phyloP scores from a whole-genome alignment of 352 stramenopile genomes.

The Pythium oligandrum region DNA sequence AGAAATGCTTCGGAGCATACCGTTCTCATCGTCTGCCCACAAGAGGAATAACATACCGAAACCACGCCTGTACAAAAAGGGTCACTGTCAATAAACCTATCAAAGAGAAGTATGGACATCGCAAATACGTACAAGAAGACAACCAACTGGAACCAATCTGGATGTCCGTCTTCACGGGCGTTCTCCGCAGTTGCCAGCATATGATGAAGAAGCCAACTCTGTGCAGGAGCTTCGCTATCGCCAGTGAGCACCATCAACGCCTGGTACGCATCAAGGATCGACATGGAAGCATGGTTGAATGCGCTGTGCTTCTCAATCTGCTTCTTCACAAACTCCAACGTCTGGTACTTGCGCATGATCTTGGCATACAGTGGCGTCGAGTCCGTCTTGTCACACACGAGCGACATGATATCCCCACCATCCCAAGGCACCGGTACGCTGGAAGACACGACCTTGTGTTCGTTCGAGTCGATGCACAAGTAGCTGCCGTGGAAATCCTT shows the following conservation, averaged over 20 bases:
- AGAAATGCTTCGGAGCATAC: conserved; percentile 61
- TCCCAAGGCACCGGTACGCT: conserved; percentile 63
- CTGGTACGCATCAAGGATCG: conserved; percentile 53
- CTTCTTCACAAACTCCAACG: conserved; percentile 34
- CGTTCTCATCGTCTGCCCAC: conserved; percentile 69
- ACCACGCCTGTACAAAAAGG: conserved; percentile 28
- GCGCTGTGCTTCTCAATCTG: conserved; percentile 40
- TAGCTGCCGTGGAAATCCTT: conserved; percentile 78
- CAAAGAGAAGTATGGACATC: neutral
- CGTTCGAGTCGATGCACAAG: conserved; percentile 54
- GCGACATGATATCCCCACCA: conserved; percentile 57
- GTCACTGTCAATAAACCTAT: neutral
- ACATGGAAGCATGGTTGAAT: conserved; percentile 51
- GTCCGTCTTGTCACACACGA: conserved; percentile 69
- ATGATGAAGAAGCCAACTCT: conserved; percentile 65
- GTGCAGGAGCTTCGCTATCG: conserved; percentile 26
- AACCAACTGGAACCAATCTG: conserved; percentile 76
- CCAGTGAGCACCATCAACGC: conserved; percentile 58
- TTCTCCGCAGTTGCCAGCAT: conserved; percentile 62
- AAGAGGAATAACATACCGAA: conserved; percentile 73
- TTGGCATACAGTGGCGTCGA: conserved; percentile 47
- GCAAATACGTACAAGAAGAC: conserved; percentile 54
- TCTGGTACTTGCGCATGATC: conserved; percentile 79
- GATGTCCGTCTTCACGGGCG: conserved; percentile 60
- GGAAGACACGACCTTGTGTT: conserved; percentile 34